These are phyloP conservation scores for Rheum nobile DNA, from an alignment of 148 eudicot species.

Conservation along the genomic window DNA sequence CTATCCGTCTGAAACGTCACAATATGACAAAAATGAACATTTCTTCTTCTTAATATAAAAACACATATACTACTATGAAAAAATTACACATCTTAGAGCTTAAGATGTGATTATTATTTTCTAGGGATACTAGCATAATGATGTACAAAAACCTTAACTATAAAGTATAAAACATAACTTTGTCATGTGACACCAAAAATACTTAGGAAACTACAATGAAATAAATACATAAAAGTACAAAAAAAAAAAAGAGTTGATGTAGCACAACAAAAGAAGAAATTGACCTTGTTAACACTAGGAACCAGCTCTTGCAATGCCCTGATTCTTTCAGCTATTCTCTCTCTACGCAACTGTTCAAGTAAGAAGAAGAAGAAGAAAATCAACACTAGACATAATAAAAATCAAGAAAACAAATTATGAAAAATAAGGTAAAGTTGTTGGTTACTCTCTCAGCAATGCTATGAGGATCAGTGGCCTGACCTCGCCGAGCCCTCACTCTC, in stretches of 20 bases:
- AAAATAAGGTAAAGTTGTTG: background rate
- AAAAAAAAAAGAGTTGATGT: background rate
- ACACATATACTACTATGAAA: background rate
- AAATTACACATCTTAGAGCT: background rate
- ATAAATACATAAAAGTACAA: no score
- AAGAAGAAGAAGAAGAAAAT: background rate
- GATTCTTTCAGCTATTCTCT: slow-evolving; percentile 69
- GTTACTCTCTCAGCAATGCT: slow-evolving; percentile 77
- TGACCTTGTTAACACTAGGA: slow-evolving; percentile 68
- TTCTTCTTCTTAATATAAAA: background rate
- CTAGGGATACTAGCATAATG: background rate
- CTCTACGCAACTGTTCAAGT: slow-evolving; percentile 49
- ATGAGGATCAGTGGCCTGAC: slow-evolving; percentile 83
- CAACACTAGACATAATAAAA: background rate
- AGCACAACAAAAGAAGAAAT: background rate
- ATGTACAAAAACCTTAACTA: background rate
- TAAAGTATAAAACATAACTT: background rate
- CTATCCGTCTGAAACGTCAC: slow-evolving; percentile 46
- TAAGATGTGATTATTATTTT: background rate
- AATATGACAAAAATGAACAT: background rate
- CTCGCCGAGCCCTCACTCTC: slow-evolving; percentile 60
- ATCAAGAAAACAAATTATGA: no score
- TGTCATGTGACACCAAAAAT: no score
- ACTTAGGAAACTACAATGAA: background rate
- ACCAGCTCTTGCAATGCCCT: slow-evolving; percentile 70